phyloP scores from a whole-genome alignment of 2,329 filamentous ascomycete species.

The Samsoniella hepiali region DNA sequence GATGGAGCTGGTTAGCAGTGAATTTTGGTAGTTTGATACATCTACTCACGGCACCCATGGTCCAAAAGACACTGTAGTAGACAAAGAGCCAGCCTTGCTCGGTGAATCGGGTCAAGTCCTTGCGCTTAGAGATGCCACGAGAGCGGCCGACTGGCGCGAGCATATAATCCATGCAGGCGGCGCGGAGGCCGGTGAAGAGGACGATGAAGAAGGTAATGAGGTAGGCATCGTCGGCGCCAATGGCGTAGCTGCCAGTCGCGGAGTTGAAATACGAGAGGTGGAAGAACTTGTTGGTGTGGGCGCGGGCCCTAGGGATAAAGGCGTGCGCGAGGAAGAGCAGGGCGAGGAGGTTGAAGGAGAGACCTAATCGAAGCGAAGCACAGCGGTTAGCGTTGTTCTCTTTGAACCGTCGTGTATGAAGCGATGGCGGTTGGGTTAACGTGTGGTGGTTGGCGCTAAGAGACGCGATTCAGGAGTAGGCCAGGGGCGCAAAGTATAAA shows the following conservation, averaged over 20 bases:
- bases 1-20: not conserved
- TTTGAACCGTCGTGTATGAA: not conserved
- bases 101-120: constrained; percentile 77
- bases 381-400: constrained; percentile 24
- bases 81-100: constrained; percentile 91
- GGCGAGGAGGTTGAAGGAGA: constrained; percentile 81
- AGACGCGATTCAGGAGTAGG: constrained; percentile 3
- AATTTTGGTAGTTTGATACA: not conserved
- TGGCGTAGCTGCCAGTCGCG: constrained; percentile 64
- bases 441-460: not conserved
- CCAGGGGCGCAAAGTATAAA: constrained; percentile 22
- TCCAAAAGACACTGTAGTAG: constrained; percentile 81
- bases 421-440: not conserved
- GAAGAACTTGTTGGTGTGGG: constrained; percentile 84
- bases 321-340: constrained; percentile 79
- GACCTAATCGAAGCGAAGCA: constrained; percentile 44
- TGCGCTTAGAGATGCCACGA: constrained; percentile 70
- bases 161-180: constrained; percentile 81
- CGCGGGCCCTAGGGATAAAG: constrained; percentile 75
- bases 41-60: constrained; percentile 70
- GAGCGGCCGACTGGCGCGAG: constrained; percentile 72
- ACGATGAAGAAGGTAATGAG: constrained; percentile 77
- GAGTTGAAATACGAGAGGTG: constrained; percentile 78
- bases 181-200: constrained; percentile 82
- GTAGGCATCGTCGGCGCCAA: constrained; percentile 76